phyloP scores from a whole-genome alignment of 106 monocot species.

The Dioscorea zingiberensis region DNA sequence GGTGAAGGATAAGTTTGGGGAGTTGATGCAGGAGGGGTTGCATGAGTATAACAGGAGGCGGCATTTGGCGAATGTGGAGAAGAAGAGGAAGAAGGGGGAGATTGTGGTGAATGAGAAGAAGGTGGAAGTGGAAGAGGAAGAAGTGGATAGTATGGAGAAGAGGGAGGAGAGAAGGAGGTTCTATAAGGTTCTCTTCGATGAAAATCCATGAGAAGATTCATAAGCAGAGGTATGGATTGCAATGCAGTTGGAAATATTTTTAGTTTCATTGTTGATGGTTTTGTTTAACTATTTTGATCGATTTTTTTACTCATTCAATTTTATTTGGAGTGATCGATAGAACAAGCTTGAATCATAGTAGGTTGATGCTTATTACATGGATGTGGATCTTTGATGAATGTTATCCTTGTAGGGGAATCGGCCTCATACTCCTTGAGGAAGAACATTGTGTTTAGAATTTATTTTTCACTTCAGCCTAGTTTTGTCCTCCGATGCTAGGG shows the following conservation, averaged over 20 bases:
- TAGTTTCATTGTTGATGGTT: neutral
- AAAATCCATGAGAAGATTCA: conserved; percentile 27
- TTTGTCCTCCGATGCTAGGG: no score
- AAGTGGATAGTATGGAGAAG: conserved; percentile 21
- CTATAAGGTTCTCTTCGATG: conserved; percentile 78
- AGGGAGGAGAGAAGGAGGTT: conserved; percentile 84
- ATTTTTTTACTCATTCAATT: no score
- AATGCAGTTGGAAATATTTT: neutral
- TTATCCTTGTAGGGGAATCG: no score
- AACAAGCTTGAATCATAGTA: no score
- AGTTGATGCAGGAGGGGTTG: conserved; percentile 93
- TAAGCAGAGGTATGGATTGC: conserved; percentile 1
- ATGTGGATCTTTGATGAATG: no score
- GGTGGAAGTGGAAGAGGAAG: conserved; percentile 34
- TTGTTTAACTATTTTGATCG: neutral
- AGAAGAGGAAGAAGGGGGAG: conserved; percentile 80
- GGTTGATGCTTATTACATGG: no score
- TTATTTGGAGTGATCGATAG: no score
- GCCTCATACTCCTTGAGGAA: no score
- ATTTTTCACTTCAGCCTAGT: no score
- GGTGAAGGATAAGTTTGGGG: conserved; percentile 85
- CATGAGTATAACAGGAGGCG: conserved; percentile 88
- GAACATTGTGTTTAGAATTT: no score
- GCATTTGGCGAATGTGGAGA: conserved; percentile 64
- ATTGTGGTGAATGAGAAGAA: conserved; percentile 26